Percentiles rank a stretch among this genome's conserved stretches.
phyloP scores from a whole-genome alignment of 129 eudicot species.

The Arctium lappa region DNA sequence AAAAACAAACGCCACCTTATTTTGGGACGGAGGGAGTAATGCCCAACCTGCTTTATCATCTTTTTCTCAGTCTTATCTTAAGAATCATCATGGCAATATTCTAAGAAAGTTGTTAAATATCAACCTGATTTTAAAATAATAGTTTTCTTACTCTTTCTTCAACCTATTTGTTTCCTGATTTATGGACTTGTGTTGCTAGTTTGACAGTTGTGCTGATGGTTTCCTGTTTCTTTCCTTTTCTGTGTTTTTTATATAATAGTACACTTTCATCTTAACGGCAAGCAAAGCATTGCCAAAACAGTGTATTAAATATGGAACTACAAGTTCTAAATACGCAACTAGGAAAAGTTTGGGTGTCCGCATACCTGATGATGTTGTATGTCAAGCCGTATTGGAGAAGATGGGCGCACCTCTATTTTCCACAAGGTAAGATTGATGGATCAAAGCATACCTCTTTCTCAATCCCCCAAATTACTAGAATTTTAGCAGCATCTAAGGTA shows the following conservation, averaged over 20 bases:
- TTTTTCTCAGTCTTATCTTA: neutral
- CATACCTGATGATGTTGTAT: constrained; percentile 85
- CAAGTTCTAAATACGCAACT: constrained; percentile 55
- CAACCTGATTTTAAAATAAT: neutral
- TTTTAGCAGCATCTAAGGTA: neutral
- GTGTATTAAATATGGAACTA: constrained; percentile 67
- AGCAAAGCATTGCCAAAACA: constrained; percentile 88
- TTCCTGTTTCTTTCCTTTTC: neutral
- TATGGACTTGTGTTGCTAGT: neutral
- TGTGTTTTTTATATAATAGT: constrained; percentile 40
- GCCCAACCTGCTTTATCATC: neutral
- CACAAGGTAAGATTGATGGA: constrained; percentile 50
- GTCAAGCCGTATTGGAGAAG: constrained; percentile 78
- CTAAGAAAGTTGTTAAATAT: neutral
- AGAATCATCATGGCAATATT: neutral
- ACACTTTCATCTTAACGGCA: constrained; percentile 92
- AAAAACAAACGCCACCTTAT: too few relatives aligned
- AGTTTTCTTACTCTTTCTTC: neutral
- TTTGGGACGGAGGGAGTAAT: too few relatives aligned
- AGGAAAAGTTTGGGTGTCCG: constrained; percentile 85
- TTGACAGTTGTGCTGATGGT: neutral
- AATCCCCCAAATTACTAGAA: neutral
- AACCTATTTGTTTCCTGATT: neutral
- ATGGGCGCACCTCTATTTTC: constrained; percentile 76
- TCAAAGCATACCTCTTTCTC: neutral